Conservation (phyloP, 2,329 filamentous ascomycete genomes). For the Alternaria sp. region DNA sequence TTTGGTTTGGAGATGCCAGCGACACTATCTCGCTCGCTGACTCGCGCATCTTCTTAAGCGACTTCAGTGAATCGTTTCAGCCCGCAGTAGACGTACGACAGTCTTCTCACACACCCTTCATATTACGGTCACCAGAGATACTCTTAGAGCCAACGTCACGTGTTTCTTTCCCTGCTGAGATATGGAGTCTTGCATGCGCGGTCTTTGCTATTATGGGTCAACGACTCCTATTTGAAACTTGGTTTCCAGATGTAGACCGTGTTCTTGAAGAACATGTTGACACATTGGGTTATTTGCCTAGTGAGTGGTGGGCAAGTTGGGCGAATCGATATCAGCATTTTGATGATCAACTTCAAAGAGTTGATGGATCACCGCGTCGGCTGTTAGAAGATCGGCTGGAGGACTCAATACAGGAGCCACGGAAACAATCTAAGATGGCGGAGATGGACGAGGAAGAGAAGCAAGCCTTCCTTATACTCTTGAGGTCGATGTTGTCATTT, state of each 20-base stretch:
- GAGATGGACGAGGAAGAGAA: not conserved
- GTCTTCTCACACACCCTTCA: not conserved
- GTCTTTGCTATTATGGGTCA: not conserved
- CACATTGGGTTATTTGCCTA: conserved; percentile 14
- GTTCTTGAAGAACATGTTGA: conserved; percentile 18
- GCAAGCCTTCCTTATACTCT: not conserved
- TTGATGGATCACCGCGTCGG: conserved; percentile 12
- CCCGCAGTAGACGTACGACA: not conserved
- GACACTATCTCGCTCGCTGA: conserved; percentile 15
- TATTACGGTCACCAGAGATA: not conserved
- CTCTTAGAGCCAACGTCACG: not conserved
- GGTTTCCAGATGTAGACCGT: conserved; percentile 7
- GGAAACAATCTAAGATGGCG: not conserved
- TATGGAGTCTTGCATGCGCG: not conserved
- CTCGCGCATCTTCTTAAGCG: not conserved
- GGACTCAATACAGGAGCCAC: not conserved
- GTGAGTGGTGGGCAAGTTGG: conserved; percentile 17
- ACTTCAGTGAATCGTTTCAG: not conserved
- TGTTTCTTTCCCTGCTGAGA: not conserved
- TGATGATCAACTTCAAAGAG: conserved; percentile 17
- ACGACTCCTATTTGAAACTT: not conserved
- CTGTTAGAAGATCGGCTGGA: conserved; percentile 15
- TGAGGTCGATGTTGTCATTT: conserved; percentile 10
- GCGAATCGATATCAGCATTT: conserved; percentile 9
- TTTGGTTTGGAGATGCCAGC: conserved; percentile 17